These are phyloP conservation scores for Solanum pimpinellifolium DNA, from an alignment of 257 asterid species.

Conservation along the genomic window DNA sequence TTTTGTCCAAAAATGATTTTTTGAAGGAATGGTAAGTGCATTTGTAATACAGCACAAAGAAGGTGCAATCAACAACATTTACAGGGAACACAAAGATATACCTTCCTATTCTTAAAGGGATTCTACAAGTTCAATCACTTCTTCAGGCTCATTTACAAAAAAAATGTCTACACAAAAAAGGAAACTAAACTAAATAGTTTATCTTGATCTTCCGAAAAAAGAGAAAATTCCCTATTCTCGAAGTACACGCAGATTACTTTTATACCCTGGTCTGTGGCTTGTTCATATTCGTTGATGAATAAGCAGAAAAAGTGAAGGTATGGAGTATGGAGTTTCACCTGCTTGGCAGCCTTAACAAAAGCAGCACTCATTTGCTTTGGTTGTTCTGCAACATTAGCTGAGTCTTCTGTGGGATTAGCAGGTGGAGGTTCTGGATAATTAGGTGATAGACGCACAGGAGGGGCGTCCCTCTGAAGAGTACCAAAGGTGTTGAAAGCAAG, in stretches of 20 bases:
- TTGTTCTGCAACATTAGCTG: constrained; percentile 53
- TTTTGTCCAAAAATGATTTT: background rate
- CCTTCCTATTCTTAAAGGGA: background rate
- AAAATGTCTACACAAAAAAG: background rate
- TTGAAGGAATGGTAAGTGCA: background rate
- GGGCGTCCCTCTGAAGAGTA: constrained; percentile 55
- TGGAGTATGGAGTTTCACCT: constrained; percentile 12
- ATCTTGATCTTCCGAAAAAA: background rate
- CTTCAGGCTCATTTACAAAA: background rate
- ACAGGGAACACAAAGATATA: background rate
- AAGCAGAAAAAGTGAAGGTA: background rate
- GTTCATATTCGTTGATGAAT: background rate
- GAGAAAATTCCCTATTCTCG: background rate
- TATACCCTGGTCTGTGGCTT: background rate
- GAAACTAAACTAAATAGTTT: background rate
- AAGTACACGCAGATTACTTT: background rate
- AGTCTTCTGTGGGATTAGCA: constrained; percentile 31
- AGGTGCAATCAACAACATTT: background rate
- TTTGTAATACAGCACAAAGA: background rate
- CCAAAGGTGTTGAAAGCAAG: constrained; percentile 79
- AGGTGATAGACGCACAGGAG: constrained; percentile 80
- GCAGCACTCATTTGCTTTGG: constrained; percentile 71
- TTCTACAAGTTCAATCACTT: background rate
- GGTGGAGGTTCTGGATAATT: constrained; percentile 84
- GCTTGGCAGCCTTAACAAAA: constrained; percentile 86